Evolutionary conservation across 2,329 filamentous ascomycete species (phyloP).

Genomic region (Talaromyces islandicus): DNA sequence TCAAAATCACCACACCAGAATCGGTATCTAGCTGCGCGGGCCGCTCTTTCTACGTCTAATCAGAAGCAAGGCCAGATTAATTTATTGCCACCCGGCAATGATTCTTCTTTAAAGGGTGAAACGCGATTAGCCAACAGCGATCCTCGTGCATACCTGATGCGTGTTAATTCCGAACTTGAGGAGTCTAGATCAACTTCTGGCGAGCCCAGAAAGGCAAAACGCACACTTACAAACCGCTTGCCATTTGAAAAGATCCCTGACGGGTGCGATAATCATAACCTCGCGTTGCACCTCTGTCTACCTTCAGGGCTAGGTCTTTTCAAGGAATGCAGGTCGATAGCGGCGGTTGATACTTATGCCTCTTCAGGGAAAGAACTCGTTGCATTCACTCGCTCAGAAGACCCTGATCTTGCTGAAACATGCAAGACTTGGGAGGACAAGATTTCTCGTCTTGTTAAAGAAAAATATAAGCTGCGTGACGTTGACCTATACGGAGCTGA

Average conservation of each 20-base stretch:
- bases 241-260: conserved; percentile 25
- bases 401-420: background rate
- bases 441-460: conserved; percentile 14
- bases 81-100: background rate
- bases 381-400: background rate
- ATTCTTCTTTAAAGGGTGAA: background rate
- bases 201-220: conserved; percentile 9
- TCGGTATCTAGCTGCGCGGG: conserved; percentile 25
- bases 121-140: conserved; percentile 17
- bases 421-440: conserved; percentile 16
- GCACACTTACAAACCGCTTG: conserved; percentile 18
- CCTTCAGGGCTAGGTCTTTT: background rate
- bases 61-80: background rate
- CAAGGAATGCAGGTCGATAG: background rate
- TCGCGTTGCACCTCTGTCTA: conserved; percentile 12
- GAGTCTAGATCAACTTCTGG: background rate
- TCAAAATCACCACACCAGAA: conserved; percentile 24
- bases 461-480: conserved; percentile 14
- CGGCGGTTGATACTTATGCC: background rate
- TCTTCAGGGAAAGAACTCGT: background rate
- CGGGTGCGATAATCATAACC: conserved; percentile 17
- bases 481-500: conserved; percentile 1
- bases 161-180: conserved; percentile 11
- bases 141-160: conserved; percentile 26
- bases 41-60: conserved; percentile 14